A percentile compares a stretch with the other conserved stretches of the same genome.
phyloP scores from a whole-genome alignment of 2,329 filamentous ascomycete species.

The Albophoma yamanashiensis region DNA sequence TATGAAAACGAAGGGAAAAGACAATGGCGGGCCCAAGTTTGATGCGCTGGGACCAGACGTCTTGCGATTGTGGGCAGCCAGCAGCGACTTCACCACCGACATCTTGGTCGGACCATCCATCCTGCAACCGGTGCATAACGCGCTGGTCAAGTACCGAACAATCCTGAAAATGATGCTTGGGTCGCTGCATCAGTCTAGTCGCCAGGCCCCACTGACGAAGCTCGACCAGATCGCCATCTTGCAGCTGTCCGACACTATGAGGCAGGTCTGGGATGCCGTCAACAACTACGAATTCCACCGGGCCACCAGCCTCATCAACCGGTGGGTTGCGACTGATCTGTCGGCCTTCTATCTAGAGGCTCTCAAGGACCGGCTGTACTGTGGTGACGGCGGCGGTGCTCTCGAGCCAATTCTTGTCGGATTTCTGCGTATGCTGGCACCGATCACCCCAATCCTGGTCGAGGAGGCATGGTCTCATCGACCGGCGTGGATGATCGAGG shows the following conservation, averaged over 20 bases:
- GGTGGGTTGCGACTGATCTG: slow-evolving; percentile 72
- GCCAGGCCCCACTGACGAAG: slow-evolving; percentile 39
- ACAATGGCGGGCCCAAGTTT: slow-evolving; percentile 24
- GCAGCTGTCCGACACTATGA: slow-evolving; percentile 58
- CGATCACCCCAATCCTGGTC: slow-evolving; percentile 72
- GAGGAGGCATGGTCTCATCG: slow-evolving; percentile 81
- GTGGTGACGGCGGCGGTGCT: slow-evolving; percentile 57
- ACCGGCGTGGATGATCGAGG: slow-evolving; percentile 50
- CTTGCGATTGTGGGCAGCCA: slow-evolving; percentile 81
- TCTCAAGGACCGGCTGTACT: slow-evolving; percentile 86
- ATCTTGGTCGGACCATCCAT: slow-evolving; percentile 71
- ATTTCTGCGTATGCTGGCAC: slow-evolving; percentile 67
- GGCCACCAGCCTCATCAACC: slow-evolving; percentile 61
- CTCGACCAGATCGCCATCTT: slow-evolving; percentile 67
- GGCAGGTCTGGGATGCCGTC: slow-evolving; percentile 54
- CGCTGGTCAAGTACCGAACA: slow-evolving; percentile 76
- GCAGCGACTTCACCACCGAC: slow-evolving; percentile 84
- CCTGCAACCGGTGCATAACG: slow-evolving; percentile 64
- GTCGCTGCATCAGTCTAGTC: slow-evolving; percentile 48
- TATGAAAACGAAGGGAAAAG: slow-evolving; percentile 49
- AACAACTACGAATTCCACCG: slow-evolving; percentile 73
- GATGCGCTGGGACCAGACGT: slow-evolving; percentile 79
- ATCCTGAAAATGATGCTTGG: slow-evolving; percentile 88
- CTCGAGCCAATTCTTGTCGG: slow-evolving; percentile 59
- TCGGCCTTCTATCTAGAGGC: slow-evolving; percentile 93